phyloP scores from a whole-genome alignment of 371 early-diverging fungal species.

The Circinella minor region DNA sequence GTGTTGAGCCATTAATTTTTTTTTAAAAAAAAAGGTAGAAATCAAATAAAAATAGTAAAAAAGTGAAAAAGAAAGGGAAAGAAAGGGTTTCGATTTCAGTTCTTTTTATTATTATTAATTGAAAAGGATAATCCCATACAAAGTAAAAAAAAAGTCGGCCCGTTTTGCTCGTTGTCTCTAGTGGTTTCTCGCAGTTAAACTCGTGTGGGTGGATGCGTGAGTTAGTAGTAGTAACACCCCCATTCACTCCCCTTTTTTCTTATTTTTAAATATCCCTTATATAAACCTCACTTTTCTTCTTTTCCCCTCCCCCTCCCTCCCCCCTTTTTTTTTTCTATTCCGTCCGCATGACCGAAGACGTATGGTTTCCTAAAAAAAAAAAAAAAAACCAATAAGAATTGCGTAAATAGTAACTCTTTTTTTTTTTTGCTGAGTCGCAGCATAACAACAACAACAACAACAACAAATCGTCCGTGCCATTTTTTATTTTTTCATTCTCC shows the following conservation, averaged over 20 bases:
- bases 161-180: slow-evolving; percentile 8
- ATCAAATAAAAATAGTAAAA: not conserved
- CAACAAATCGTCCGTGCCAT: slow-evolving; percentile 4
- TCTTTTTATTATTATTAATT: no score
- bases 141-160: not conserved
- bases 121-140: no score
- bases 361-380: not conserved
- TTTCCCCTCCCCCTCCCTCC: not conserved
- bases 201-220: not conserved
- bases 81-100: no score
- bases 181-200: not conserved
- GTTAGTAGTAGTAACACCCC: no score
- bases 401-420: not conserved
- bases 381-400: not conserved
- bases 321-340: not conserved
- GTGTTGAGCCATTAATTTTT: not conserved
- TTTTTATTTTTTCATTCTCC: not conserved
- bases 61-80: slow-evolving; percentile 5
- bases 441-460: slow-evolving; percentile 6
- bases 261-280: not conserved
- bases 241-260: not conserved
- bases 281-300: not conserved
- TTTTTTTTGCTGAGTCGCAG: not conserved
- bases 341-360: slow-evolving; percentile 1
- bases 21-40: not conserved